Evolutionary conservation across 441 rosid genomes (phyloP), one percentile per base, ranked within the genome.

Genomic region (Croton laevigatus): DNA sequence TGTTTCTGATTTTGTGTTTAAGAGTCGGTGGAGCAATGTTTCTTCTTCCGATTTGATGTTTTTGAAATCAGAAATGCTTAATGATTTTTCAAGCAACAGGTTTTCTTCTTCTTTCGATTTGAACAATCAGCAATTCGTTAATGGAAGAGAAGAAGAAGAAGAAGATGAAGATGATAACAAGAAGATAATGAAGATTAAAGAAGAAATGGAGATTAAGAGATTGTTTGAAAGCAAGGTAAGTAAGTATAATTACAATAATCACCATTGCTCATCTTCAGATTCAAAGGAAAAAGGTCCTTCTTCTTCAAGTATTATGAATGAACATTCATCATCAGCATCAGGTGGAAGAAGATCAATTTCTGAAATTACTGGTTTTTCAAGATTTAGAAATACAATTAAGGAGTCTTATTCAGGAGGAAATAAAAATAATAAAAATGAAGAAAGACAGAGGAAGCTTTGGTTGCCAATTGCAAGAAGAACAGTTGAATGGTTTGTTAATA

Each of bases 1-100:
- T 46, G 78, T 88, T 32, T 86, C 97, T 0, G 97, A 89, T 73
- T 84, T 82, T 22, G 82, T 83, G 38, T 79, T 91, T 63, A 85
- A 88, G 81, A 87, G 81, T 53, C 73, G 99, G 23, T 95, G 99
- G 99, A 95, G 99, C 80, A 87, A 75, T 64, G 93, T 89, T 65
- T 92, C 89, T 71, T 85, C 96, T 1, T 95, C 98, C 1, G 99
- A 93, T 74, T 64, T 93, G 55, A 81, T 88, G 88, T 84, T 83
- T 75, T 72, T 95, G 83, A 89, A 85, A 16, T 86, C 90, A 0
- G 96, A 95, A 73, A 79, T 95, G 97, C 80, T 91, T 34, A 78
- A 75, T 14, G 81, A 82, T 11, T 36, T 73, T 51, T 84, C 97
- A 2, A 83, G 86, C 78, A 79, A 80, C 66, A 82, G 92, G 69